phyloP scores from a whole-genome alignment of 352 stramenopile genomes.

The Phytophthora litchii region DNA sequence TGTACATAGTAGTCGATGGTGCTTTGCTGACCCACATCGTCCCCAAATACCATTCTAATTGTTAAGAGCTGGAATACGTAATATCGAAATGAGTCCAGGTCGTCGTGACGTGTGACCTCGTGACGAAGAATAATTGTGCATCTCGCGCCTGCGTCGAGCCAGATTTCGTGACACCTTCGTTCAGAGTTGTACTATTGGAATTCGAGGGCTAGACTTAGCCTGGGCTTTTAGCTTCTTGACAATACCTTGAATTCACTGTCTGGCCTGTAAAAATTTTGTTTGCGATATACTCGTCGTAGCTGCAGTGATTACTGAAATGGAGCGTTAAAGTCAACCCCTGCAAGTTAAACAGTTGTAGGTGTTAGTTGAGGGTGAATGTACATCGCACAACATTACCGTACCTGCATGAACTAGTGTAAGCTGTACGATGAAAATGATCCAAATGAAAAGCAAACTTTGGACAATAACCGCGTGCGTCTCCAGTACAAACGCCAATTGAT shows the following conservation, averaged over 20 bases:
- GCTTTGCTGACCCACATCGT: neutral
- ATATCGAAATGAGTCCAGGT: neutral
- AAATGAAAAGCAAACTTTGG: conserved; percentile 37
- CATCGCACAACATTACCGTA: neutral
- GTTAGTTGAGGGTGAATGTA: neutral
- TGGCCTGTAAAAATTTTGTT: too few relatives aligned
- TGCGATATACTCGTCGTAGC: too few relatives aligned
- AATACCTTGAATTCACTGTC: too few relatives aligned
- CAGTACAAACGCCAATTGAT: conserved; percentile 50
- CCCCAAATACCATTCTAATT: too few relatives aligned
- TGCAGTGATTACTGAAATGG: neutral
- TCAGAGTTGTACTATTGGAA: too few relatives aligned
- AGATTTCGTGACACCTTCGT: too few relatives aligned
- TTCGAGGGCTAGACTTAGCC: too few relatives aligned
- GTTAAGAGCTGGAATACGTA: neutral
- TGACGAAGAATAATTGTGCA: neutral
- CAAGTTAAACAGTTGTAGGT: neutral
- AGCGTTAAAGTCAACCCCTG: neutral
- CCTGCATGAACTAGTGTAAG: conserved; percentile 23
- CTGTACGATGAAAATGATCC: conserved; percentile 34
- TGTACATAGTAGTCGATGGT: neutral
- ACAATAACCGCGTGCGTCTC: conserved; percentile 35
- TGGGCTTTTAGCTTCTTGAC: too few relatives aligned
- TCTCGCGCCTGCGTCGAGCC: neutral
- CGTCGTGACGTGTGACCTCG: neutral